Percentiles rank a stretch among this genome's conserved stretches.
These are phyloP conservation scores for Phytophthora macrochlamydospora DNA, from an alignment of 352 stramenopile genomes.

Conservation along the genomic window DNA sequence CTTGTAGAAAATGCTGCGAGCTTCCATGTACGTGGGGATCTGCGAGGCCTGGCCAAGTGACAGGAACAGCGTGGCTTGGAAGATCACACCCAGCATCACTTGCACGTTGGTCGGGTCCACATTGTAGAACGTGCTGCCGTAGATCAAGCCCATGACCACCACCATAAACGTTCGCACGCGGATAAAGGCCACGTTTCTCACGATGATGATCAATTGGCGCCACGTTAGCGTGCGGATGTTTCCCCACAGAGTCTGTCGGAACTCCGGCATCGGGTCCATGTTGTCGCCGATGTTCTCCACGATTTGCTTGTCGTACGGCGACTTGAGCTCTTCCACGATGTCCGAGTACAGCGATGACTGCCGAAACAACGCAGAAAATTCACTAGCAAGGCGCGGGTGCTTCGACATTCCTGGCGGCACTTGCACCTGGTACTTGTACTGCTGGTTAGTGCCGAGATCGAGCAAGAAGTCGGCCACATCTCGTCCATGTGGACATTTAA, in stretches of 20 bases:
- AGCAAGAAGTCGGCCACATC: constrained; percentile 46
- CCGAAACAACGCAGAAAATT: constrained; percentile 28
- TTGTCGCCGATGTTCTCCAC: constrained; percentile 14
- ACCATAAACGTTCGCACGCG: constrained; percentile 35
- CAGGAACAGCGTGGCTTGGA: constrained; percentile 77
- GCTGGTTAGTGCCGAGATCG: constrained; percentile 39
- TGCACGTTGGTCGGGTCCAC: constrained; percentile 40
- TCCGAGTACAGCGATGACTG: constrained; percentile 21
- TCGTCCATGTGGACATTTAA: constrained; percentile 41
- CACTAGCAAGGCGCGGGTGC: constrained; percentile 24
- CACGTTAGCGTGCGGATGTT: constrained; percentile 22
- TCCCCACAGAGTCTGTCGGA: constrained; percentile 36
- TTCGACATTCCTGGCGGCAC: constrained; percentile 13
- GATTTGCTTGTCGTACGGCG: constrained; percentile 16
- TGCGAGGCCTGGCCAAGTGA: constrained; percentile 67
- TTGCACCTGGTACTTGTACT: constrained; percentile 36
- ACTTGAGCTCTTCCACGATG: constrained; percentile 22
- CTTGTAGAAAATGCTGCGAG: constrained; percentile 81
- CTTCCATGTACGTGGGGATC: constrained; percentile 77
- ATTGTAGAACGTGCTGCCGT: constrained; percentile 51
- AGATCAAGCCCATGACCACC: constrained; percentile 52
- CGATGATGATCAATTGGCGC: constrained; percentile 63
- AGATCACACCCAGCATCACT: constrained; percentile 71
- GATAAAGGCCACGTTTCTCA: constrained; percentile 40
- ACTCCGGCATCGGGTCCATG: constrained; percentile 38